Percentiles rank a stretch among this genome's conserved stretches.
These are phyloP conservation scores for Apophysomyces trapeziformis DNA, from an alignment of 371 early-diverging fungal species.

Conservation along the genomic window DNA sequence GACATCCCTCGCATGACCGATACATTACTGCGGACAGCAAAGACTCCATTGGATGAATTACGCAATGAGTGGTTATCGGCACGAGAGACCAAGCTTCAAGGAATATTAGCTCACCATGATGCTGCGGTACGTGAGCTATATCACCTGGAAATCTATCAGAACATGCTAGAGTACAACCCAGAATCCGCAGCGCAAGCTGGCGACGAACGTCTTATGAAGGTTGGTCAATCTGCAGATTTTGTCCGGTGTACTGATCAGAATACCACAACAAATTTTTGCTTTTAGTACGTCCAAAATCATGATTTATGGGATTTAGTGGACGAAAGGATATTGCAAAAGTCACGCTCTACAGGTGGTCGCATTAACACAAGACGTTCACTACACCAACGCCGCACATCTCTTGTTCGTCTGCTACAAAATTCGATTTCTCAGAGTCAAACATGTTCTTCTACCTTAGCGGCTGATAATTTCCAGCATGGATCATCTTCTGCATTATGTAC, in stretches of 20 bases:
- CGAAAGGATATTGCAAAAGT: conserved; percentile 33
- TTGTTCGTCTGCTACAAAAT: conserved; percentile 49
- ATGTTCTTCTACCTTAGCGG: conserved; percentile 21
- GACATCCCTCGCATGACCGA: conserved; percentile 11
- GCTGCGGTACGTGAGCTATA: conserved; percentile 60
- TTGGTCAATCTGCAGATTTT: conserved; percentile 19
- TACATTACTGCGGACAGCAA: conserved; percentile 24
- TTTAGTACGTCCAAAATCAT: conserved; percentile 50
- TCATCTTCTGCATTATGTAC: conserved; percentile 9
- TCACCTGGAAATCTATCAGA: conserved; percentile 59
- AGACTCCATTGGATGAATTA: conserved; percentile 39
- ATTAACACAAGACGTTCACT: conserved; percentile 45
- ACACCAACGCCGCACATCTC: conserved; percentile 35
- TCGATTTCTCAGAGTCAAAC: conserved; percentile 28
- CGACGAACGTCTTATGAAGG: conserved; percentile 59
- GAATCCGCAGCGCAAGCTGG: conserved; percentile 40
- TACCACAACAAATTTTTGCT: background rate
- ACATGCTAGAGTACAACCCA: conserved; percentile 61
- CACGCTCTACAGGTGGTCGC: conserved; percentile 29
- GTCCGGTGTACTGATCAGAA: background rate
- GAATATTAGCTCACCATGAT: conserved; percentile 54
- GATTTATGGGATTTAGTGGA: conserved; percentile 54
- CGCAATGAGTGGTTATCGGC: conserved; percentile 35
- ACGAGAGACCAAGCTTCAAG: conserved; percentile 44
- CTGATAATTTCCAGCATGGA: conserved; percentile 7